Base-by-base conservation (phyloP, 495 filamentous ascomycete genomes). In the Symbiotaphrina buchneri region DNA sequence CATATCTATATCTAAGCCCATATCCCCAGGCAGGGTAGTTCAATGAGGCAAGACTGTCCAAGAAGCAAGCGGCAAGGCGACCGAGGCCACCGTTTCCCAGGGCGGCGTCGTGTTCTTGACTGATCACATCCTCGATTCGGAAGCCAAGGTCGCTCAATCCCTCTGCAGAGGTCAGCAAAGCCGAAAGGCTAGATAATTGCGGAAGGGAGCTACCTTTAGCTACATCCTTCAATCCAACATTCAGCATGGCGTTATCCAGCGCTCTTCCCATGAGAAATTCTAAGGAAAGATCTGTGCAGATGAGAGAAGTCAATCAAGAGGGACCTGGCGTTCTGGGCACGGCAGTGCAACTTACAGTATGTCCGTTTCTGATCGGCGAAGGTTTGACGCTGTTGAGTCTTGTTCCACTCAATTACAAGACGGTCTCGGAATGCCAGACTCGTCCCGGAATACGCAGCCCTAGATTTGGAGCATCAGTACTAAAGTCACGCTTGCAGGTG, bases 21-120 rank as follows among this genome's bases (percentile, higher is more conserved):
- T 97, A 97, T 23, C 87, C 87, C 87, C 87, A 97, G 10, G 85
- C 87, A 10, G 87, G 78, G 44, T 75, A 93, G 55, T 95, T 85
- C 37, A 97, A 55, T 5, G 82, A 84, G 16, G 87, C 87, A 45
- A 97, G 59, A 36, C 82, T 92, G 57, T 97, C 87, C 34, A 97
- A 64, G 55, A 97, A 90, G 53, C 87, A 97, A 16, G 87, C 87
- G 10, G 87, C 87, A 29, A 97, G 63, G 42, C 87, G 80, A 19
- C 87, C 87, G 16, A 97, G 67, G 45, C 87, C 87, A 42, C 87
- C 87, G 44, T 97, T 97, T 32, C 87, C 87, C 28, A 97, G 65
- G 15, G 85, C 87, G 34, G 87, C 87, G 56, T 97, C 87, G 42
- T 92, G 81, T 46, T 97, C 87, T 47, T 95, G 87, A 29, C 61